A percentile compares a stretch with the other conserved stretches of the same genome.
These are phyloP conservation scores for Cyclanthera cordifolia DNA, from an alignment of 306 rosid species.

Conservation along the genomic window DNA sequence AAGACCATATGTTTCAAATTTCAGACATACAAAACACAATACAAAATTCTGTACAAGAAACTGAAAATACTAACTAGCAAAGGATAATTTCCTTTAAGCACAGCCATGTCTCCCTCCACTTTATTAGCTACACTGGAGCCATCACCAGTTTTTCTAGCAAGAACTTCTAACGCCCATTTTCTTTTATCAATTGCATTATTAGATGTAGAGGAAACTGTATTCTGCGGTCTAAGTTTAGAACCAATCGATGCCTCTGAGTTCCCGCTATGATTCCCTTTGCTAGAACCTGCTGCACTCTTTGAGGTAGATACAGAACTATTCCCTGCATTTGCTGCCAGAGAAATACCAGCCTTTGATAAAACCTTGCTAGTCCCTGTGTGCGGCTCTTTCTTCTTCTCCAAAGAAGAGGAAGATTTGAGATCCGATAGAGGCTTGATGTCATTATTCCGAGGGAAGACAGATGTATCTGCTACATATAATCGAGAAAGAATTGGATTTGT, in stretches of 20 bases:
- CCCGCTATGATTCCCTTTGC: conserved; percentile 29
- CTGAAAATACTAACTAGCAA: conserved; percentile 56
- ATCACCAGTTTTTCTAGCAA: conserved; percentile 66
- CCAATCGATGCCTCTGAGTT: conserved; percentile 30
- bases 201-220: conserved; percentile 34
- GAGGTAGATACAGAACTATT: conserved; percentile 28
- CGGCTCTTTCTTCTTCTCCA: conserved; percentile 39
- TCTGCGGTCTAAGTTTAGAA: conserved; percentile 30
- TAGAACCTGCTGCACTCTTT: conserved; percentile 29
- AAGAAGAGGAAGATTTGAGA: conserved; percentile 36
- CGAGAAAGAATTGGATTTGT: conserved; percentile 74
- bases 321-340: conserved; percentile 28
- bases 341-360: conserved; percentile 27
- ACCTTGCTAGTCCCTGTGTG: conserved; percentile 29
- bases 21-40: conserved; percentile 12
- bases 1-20: conserved; percentile 18
- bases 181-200: conserved; percentile 53
- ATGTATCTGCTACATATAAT: conserved; percentile 88
- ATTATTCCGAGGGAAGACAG: conserved; percentile 81
- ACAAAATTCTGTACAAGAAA: conserved; percentile 11
- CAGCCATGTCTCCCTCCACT: conserved; percentile 41
- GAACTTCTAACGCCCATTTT: conserved; percentile 93
- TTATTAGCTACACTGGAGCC: conserved; percentile 32
- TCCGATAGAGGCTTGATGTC: conserved; percentile 67
- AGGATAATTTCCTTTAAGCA: conserved; percentile 69